Evolutionary conservation across 2,329 filamentous ascomycete genomes (phyloP), one percentile per base, ranked within the genome.

Genomic region (Penicillium sp.): DNA sequence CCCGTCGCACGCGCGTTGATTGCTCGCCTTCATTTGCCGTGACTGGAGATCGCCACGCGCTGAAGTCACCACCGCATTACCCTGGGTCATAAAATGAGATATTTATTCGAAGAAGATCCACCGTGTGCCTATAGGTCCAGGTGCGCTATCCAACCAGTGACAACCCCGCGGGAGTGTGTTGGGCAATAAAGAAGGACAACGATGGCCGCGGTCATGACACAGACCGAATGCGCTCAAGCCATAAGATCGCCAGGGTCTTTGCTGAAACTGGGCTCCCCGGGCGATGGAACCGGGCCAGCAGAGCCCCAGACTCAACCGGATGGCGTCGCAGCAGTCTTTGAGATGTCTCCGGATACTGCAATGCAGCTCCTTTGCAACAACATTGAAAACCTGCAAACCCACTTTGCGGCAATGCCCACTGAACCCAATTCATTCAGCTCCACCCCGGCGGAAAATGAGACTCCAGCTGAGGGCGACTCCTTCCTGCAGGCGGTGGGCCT

Each of bases 281-380:
- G 37, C 27, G 39, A 47, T 37, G 48, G 60, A 21, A 27, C n/a
- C 39, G 35, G 54, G 26, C 37, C 53, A 23, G n/a, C 23, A 29
- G 45, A 27, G 48, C 27, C 42, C 48, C 19, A 53, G 39, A 47
- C 48, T 49, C 52, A 39, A 4, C 35, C 39, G 3, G 48, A 57
- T 29, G 50, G 33, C 8, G 53, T 58, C 19, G 52, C 58, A 14
- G 60, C 64, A 39, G 63, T 96, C 60, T 90, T 90, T 76, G 84
- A 84, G 51, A 82, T 97, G 58, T 79, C 86, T 1, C 86, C 92
- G 3, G 81, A 88, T 51, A 87, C 87, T 2, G 93, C 93, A 5
- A 83, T 98, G 69, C 90, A 88, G 69, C 80, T 96, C 62, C 83
- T 98, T n/a, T 88, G 88, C 64, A 82, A 85, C 39, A 85, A 85